Conservation (phyloP, 1,284 basidiomycete genomes). For the Chiua sp. region DNA sequence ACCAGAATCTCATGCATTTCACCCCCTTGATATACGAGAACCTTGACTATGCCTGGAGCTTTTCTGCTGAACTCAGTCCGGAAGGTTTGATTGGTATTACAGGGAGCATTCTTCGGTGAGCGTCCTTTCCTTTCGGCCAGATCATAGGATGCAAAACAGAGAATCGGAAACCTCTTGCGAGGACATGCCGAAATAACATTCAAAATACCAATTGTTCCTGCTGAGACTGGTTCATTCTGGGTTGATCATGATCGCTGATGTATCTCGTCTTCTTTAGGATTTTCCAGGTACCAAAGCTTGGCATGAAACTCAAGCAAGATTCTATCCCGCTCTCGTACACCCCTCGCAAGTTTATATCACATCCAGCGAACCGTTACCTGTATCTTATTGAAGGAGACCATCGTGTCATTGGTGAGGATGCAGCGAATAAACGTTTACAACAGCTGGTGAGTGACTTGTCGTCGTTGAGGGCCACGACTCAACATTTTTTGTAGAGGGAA, state of each 20-base stretch:
- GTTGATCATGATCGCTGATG: constrained; percentile 9
- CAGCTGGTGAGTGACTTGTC: constrained; percentile 62
- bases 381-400: constrained; percentile 97
- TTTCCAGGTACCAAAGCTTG: constrained; percentile 95
- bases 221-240: constrained; percentile 35
- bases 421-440: constrained; percentile 66
- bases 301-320: constrained; percentile 96
- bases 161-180: constrained; percentile 40
- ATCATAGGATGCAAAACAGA: constrained; percentile 38
- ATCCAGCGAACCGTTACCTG: constrained; percentile 82
- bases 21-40: constrained; percentile 97
- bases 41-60: constrained; percentile 95
- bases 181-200: constrained; percentile 39
- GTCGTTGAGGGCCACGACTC: background rate
- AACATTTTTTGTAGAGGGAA: constrained; percentile 47
- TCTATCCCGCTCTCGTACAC: constrained; percentile 91
- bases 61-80: constrained; percentile 95
- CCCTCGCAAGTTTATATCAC: constrained; percentile 90
- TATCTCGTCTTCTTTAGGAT: constrained; percentile 70
- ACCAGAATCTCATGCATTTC: constrained; percentile 96
- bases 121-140: constrained; percentile 15
- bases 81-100: constrained; percentile 97
- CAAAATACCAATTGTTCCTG: constrained; percentile 52
- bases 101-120: constrained; percentile 88
- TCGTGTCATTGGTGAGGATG: constrained; percentile 79